Conservation (phyloP, 2,329 filamentous ascomycete genomes). For the Fusarium sp. region DNA sequence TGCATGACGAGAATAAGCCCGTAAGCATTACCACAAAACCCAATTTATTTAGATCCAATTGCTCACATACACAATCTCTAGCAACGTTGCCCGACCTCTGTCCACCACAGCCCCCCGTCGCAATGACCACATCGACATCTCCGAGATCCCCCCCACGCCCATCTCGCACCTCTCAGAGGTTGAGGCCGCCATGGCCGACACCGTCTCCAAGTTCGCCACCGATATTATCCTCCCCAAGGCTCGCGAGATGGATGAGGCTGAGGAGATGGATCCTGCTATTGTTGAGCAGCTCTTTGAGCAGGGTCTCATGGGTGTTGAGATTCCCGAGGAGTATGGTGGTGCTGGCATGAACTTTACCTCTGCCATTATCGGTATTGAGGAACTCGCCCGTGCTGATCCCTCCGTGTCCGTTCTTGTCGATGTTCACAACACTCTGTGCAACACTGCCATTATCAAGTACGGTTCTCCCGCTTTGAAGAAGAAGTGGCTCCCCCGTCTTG, state of each 20-base stretch:
- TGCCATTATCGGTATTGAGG: constrained; percentile 96
- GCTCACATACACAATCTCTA: constrained; percentile 16
- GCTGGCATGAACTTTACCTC: constrained; percentile 99
- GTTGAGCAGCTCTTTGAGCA: constrained; percentile 97
- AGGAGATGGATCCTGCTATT: constrained; percentile 88
- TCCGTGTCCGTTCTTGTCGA: constrained; percentile 95
- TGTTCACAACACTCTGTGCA: constrained; percentile 98
- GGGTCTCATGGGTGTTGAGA: constrained; percentile 96
- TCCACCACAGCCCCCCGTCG: constrained; percentile 69
- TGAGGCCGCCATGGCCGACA: constrained; percentile 88
- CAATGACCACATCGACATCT: constrained; percentile 67
- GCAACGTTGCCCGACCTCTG: constrained; percentile 60
- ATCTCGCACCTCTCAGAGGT: constrained; percentile 93
- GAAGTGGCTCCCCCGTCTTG: constrained; percentile 88
- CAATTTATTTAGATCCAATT: background rate
- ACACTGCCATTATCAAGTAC: constrained; percentile 90
- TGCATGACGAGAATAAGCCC: constrained; percentile 36
- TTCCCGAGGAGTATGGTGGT: constrained; percentile 95
- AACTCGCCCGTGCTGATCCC: constrained; percentile 92
- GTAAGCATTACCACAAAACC: constrained; percentile 33
- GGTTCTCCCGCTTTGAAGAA: constrained; percentile 81
- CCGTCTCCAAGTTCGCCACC: constrained; percentile 89
- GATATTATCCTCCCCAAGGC: constrained; percentile 91
- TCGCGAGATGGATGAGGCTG: constrained; percentile 97
- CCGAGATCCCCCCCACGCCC: constrained; percentile 86